phyloP scores from a whole-genome alignment of 2,329 filamentous ascomycete species.

The Pyricularia sp. region DNA sequence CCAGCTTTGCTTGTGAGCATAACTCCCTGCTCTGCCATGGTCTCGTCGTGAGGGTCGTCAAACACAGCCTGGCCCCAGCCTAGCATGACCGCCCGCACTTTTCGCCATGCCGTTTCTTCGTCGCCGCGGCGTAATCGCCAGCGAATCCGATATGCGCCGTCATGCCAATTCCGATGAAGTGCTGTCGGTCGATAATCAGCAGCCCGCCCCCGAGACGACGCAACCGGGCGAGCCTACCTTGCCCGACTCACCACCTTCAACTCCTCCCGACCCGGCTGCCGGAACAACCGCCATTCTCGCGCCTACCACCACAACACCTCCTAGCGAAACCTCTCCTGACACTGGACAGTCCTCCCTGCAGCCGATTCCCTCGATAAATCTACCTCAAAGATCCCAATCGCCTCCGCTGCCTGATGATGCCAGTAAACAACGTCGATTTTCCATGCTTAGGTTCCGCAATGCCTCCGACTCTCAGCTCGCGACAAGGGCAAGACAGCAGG shows the following conservation, averaged over 20 bases:
- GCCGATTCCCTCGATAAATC: slow-evolving; percentile 10
- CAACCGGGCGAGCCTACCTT: slow-evolving; percentile 6
- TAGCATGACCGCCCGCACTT: slow-evolving; percentile 12
- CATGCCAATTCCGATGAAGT: slow-evolving; percentile 26
- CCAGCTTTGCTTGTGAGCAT: not conserved
- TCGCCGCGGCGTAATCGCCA: slow-evolving; percentile 46
- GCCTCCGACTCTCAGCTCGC: slow-evolving; percentile 87
- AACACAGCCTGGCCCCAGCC: not conserved
- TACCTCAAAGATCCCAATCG: slow-evolving; percentile 25
- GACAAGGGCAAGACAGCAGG: slow-evolving; percentile 56
- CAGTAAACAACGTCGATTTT: slow-evolving; percentile 47
- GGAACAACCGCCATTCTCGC: slow-evolving; percentile 13
- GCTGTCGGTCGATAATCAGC: slow-evolving; percentile 12
- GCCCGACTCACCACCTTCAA: slow-evolving; percentile 7
- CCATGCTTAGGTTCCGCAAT: slow-evolving; percentile 73
- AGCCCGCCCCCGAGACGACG: slow-evolving; percentile 3
- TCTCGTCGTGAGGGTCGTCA: not conserved
- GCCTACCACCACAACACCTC: slow-evolving; percentile 12
- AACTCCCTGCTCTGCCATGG: slow-evolving; percentile 2
- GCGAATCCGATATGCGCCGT: slow-evolving; percentile 45
- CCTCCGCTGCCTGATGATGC: slow-evolving; percentile 42
- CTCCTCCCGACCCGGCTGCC: slow-evolving; percentile 12
- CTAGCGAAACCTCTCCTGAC: slow-evolving; percentile 6
- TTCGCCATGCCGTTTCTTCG: slow-evolving; percentile 46
- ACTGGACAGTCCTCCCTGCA: slow-evolving; percentile 8